phyloP scores from a whole-genome alignment of 176 grass and related monocot genomes.

The Avena atlantica region DNA sequence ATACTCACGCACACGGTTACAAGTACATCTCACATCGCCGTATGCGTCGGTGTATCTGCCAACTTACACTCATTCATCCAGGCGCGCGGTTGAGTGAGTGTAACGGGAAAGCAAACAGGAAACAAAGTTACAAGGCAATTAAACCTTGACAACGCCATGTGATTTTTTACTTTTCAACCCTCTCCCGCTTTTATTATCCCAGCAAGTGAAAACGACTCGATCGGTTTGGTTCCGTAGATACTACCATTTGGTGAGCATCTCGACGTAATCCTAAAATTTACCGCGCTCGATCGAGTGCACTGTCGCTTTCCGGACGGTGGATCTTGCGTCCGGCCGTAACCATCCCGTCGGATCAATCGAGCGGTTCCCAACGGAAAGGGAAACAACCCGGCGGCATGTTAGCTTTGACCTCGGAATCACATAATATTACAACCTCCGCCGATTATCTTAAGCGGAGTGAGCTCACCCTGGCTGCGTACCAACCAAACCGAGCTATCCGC shows the following conservation, averaged over 20 bases:
- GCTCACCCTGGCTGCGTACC: conserved; percentile 33
- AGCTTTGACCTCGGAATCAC: conserved; percentile 25
- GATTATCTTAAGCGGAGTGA: conserved; percentile 14
- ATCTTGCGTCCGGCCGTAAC: background rate
- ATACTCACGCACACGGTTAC: background rate
- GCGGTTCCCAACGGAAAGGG: conserved; percentile 37
- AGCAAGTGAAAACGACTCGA: background rate
- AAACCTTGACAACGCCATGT: background rate
- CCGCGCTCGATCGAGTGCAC: background rate
- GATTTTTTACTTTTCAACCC: background rate
- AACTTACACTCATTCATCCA: background rate
- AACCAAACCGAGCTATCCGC: conserved; percentile 2
- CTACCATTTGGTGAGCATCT: background rate
- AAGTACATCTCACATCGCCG: background rate
- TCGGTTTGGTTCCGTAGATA: background rate
- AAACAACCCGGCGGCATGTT: background rate
- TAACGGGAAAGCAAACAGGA: background rate
- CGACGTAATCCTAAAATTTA: background rate
- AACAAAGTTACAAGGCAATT: background rate
- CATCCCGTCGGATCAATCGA: background rate
- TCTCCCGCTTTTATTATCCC: background rate
- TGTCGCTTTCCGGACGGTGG: background rate
- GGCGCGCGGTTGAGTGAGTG: conserved; percentile 10
- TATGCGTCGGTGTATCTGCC: background rate
- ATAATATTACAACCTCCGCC: background rate